Evolutionary conservation across 371 early-diverging fungal genomes (phyloP).

Genomic region (Nematocida parisii): DNA sequence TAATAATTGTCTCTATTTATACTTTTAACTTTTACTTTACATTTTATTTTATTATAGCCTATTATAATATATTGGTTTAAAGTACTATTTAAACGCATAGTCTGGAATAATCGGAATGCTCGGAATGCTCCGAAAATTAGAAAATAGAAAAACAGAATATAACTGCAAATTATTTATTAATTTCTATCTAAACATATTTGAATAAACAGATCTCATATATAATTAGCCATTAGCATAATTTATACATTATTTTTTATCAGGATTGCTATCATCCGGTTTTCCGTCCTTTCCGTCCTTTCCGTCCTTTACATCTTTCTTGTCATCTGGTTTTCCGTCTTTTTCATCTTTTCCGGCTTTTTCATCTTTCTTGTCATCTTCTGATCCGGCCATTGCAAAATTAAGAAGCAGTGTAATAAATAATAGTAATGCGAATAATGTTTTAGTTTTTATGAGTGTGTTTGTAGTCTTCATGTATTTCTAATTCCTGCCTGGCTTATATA

Average conservation of each 20-base stretch:
- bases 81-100: no score
- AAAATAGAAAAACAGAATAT: no score
- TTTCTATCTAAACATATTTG: no score
- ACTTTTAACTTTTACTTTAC: no score
- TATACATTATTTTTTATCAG: not conserved
- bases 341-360: not conserved
- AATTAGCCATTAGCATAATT: no score
- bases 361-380: not conserved
- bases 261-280: not conserved
- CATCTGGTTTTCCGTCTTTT: not conserved
- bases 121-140: no score
- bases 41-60: no score
- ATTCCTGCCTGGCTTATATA: not conserved
- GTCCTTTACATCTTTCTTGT: not conserved
- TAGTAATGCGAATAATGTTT: not conserved
- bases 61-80: no score
- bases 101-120: no score
- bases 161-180: no score
- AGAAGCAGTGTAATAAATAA: not conserved
- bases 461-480: slow-evolving; percentile 8
- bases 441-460: not conserved
- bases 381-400: not conserved
- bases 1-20: no score
- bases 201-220: no score
- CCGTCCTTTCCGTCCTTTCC: not conserved